Conservation (phyloP, 495 filamentous ascomycete species). For the Neurospora sp. region DNA sequence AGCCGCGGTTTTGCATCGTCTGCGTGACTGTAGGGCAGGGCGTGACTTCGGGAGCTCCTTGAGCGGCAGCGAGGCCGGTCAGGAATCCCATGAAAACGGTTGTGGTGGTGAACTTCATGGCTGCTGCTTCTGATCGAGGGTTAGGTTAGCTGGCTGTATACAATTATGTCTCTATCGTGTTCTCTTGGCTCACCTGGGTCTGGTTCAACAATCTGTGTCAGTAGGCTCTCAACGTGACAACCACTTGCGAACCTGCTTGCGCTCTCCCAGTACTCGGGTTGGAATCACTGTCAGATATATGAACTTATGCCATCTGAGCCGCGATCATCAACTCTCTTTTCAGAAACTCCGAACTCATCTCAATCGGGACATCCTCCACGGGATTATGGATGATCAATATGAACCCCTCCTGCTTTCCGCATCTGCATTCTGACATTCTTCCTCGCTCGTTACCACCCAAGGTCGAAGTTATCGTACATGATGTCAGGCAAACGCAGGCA, state of each 20-base stretch:
- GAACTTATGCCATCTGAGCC: not conserved
- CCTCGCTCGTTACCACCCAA: not conserved
- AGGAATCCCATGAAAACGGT: conserved; percentile 11
- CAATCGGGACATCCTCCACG: not conserved
- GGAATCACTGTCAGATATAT: not conserved
- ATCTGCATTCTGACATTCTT: not conserved
- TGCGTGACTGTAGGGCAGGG: conserved; percentile 21
- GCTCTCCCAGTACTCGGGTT: not conserved
- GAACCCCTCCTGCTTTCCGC: not conserved
- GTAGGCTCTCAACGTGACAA: not conserved
- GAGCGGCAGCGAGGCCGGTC: conserved; percentile 11
- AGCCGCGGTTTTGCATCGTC: conserved; percentile 16
- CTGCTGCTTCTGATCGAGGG: not conserved
- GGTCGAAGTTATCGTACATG: not conserved
- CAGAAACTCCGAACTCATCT: not conserved
- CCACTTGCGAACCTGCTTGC: not conserved
- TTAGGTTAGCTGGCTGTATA: not conserved
- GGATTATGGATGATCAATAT: not conserved
- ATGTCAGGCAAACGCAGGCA: not conserved
- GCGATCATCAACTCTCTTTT: not conserved
- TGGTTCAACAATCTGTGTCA: not conserved
- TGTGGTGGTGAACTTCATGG: conserved; percentile 14
- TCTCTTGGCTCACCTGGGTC: not conserved
- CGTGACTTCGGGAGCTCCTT: conserved; percentile 1
- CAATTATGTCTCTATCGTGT: not conserved